Evolutionary conservation across 495 filamentous ascomycete genomes (phyloP).

Genomic region (Daldinia concentrica): DNA sequence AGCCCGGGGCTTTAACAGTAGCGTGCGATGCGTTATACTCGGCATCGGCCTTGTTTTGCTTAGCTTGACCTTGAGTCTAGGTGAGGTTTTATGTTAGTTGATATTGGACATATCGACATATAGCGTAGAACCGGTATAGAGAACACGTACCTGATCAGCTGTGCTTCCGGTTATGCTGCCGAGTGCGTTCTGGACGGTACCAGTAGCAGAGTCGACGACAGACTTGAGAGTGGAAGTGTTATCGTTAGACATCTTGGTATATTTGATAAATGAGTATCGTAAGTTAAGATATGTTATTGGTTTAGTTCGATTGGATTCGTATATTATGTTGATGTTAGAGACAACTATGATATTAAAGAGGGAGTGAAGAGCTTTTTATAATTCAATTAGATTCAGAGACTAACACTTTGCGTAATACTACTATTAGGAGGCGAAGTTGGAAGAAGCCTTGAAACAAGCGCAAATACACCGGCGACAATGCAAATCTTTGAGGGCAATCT

Average conservation of each 20-base stretch:
- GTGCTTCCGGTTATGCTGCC: slow-evolving; percentile 79
- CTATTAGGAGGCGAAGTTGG: neutral
- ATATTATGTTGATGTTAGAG: neutral
- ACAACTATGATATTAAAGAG: neutral
- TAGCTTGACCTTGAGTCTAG: slow-evolving; percentile 62
- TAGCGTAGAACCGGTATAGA: neutral
- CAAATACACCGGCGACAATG: slow-evolving; percentile 1
- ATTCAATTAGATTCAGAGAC: neutral
- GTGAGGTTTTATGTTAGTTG: slow-evolving; percentile 19
- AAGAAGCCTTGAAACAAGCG: neutral
- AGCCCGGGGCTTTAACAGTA: slow-evolving; percentile 73
- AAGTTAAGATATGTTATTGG: neutral
- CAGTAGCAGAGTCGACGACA: slow-evolving; percentile 80
- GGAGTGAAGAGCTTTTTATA: slow-evolving; percentile 11
- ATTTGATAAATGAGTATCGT: neutral
- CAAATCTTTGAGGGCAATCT: slow-evolving; percentile 24
- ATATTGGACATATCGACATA: neutral
- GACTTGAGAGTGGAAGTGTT: slow-evolving; percentile 83
- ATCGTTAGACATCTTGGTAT: slow-evolving; percentile 68
- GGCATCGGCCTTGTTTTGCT: slow-evolving; percentile 66
- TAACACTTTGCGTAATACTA: neutral
- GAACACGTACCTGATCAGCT: slow-evolving; percentile 66
- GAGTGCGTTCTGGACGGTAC: slow-evolving; percentile 74
- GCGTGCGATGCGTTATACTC: slow-evolving; percentile 77
- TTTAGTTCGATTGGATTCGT: neutral